These are phyloP conservation scores for Ceratobasidium papillatum DNA, from an alignment of 1,284 basidiomycete genomes.

Conservation along the genomic window DNA sequence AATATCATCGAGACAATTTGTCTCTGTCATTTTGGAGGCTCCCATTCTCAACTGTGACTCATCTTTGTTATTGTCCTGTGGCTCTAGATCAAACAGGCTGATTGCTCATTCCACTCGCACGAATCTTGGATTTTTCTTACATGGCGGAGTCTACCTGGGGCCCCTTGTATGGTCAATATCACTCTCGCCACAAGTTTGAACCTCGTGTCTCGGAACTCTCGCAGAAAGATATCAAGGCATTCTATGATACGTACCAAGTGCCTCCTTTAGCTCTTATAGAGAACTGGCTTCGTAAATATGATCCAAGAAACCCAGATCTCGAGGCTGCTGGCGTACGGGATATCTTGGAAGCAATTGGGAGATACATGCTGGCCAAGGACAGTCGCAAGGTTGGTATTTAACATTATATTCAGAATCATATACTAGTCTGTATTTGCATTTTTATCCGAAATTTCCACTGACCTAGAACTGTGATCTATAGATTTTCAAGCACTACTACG, in stretches of 20 bases:
- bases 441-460: neutral
- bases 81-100: no score
- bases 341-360: neutral
- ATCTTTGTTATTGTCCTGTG: no score
- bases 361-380: neutral
- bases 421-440: neutral
- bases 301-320: no score
- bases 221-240: neutral
- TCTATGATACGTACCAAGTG: neutral
- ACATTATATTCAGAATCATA: no score
- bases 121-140: no score
- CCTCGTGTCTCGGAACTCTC: neutral
- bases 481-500: conserved; percentile 1
- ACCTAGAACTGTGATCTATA: neutral
- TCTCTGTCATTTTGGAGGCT: no score
- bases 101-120: no score
- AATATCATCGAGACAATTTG: no score
- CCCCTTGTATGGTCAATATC: neutral
- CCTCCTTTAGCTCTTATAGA: neutral
- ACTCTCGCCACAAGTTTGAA: neutral
- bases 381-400: neutral
- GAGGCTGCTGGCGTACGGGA: no score
- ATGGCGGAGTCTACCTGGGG: neutral
- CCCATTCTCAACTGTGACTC: no score
- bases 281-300: neutral